Evolutionary conservation across 495 filamentous ascomycete genomes (phyloP).

Genomic region (Opeltia flavorubescens): DNA sequence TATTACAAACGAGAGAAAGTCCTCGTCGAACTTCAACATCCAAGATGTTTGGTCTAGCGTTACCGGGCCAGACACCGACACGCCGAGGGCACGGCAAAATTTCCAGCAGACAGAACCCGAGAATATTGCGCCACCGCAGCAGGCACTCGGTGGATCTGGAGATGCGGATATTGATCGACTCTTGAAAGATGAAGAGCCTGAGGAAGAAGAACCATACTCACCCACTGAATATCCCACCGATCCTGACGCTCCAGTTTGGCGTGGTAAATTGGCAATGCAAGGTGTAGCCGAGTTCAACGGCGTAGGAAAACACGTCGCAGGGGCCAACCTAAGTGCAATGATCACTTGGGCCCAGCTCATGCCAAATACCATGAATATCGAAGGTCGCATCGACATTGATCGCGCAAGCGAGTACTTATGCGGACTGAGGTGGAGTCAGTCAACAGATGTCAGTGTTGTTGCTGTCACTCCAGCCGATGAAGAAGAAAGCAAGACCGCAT

Average conservation of each 20-base stretch:
- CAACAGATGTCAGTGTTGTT: constrained; percentile 60
- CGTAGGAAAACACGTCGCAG: constrained; percentile 70
- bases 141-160: constrained; percentile 35
- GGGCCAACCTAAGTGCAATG: constrained; percentile 52
- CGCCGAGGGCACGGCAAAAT: constrained; percentile 19
- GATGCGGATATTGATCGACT: constrained; percentile 88
- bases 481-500: constrained; percentile 38
- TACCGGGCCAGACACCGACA: constrained; percentile 35
- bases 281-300: constrained; percentile 58
- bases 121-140: constrained; percentile 17
- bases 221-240: constrained; percentile 60
- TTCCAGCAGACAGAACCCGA: constrained; percentile 33
- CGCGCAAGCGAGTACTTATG: constrained; percentile 83
- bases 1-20: constrained; percentile 22
- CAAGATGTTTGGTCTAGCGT: constrained; percentile 57
- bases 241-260: constrained; percentile 53
- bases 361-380: constrained; percentile 52
- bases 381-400: constrained; percentile 68
- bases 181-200: constrained; percentile 70
- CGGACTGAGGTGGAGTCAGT: constrained; percentile 55
- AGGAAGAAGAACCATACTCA: constrained; percentile 74
- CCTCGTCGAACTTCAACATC: constrained; percentile 49
- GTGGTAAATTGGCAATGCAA: constrained; percentile 63
- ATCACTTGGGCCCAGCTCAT: constrained; percentile 58
- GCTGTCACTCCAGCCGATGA: constrained; percentile 41